Evolutionary conservation across 148 eudicot genomes (phyloP).

Genomic region (Amaranthus hypochondriacus): DNA sequence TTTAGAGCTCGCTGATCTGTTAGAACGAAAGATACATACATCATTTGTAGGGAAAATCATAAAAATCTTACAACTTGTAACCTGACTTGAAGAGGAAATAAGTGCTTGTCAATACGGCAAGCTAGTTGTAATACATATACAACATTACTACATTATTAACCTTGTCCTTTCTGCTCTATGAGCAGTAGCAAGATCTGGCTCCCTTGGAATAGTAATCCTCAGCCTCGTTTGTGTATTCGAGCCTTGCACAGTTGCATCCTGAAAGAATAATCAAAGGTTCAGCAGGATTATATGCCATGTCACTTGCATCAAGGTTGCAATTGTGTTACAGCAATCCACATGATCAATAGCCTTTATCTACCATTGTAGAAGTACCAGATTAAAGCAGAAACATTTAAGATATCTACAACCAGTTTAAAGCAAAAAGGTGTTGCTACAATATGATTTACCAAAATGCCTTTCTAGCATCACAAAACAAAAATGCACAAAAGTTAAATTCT

Average conservation of each 20-base stretch:
- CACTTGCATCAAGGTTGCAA: background rate
- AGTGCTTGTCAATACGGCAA: background rate
- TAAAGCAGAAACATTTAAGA: background rate
- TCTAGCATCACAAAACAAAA: background rate
- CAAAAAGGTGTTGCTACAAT: background rate
- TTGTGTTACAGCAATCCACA: background rate
- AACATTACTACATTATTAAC: slow-evolving; percentile 28
- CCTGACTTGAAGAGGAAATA: slow-evolving; percentile 17
- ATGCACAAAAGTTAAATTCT: background rate
- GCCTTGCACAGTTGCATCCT: slow-evolving; percentile 46
- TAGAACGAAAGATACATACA: background rate
- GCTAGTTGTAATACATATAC: background rate
- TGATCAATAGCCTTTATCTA: background rate
- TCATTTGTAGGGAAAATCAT: background rate
- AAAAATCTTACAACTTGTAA: background rate
- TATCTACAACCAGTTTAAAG: background rate
- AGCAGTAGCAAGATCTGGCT: slow-evolving; percentile 79
- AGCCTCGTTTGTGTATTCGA: slow-evolving; percentile 32
- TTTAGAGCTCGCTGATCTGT: slow-evolving; percentile 49
- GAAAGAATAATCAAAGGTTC: slow-evolving; percentile 20
- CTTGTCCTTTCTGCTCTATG: slow-evolving; percentile 69
- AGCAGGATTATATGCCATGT: background rate
- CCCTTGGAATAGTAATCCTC: slow-evolving; percentile 75
- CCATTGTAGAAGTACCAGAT: background rate
- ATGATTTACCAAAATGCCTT: background rate